phyloP scores from a whole-genome alignment of 257 asterid species.

The Knoxia roxburghii region DNA sequence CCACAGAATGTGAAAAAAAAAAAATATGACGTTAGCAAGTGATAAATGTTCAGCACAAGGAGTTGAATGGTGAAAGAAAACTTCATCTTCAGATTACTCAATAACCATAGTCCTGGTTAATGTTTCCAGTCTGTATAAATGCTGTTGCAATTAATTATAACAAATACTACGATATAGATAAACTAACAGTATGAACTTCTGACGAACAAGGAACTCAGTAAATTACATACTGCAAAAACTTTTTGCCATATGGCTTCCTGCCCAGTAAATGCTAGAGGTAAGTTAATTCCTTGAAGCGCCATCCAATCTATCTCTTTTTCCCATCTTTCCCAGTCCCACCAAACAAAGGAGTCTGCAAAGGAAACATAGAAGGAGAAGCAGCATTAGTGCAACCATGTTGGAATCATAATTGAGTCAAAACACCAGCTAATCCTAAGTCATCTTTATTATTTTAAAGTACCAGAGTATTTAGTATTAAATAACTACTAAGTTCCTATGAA shows the following conservation, averaged over 20 bases:
- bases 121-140: neutral
- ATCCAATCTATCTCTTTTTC: slow-evolving; percentile 99
- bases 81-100: slow-evolving; percentile 2
- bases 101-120: neutral
- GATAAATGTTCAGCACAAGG: neutral
- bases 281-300: slow-evolving; percentile 93
- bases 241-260: slow-evolving; percentile 95
- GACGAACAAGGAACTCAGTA: slow-evolving; percentile 2
- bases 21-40: neutral
- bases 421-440: neutral
- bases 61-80: too few relatives aligned
- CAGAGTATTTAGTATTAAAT: too few relatives aligned
- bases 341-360: slow-evolving; percentile 83
- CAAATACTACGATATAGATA: neutral
- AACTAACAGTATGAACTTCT: slow-evolving; percentile 3
- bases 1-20: neutral
- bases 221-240: slow-evolving; percentile 71
- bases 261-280: slow-evolving; percentile 92
- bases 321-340: slow-evolving; percentile 99
- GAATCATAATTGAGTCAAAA: slow-evolving; percentile 1
- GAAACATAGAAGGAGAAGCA: slow-evolving; percentile 16
- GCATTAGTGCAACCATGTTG: slow-evolving; percentile 7
- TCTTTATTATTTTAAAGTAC: neutral
- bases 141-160: neutral
- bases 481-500: neutral